Base-by-base conservation (phyloP, 2,329 filamentous ascomycete species). In the Parascedosporium putredinis region DNA sequence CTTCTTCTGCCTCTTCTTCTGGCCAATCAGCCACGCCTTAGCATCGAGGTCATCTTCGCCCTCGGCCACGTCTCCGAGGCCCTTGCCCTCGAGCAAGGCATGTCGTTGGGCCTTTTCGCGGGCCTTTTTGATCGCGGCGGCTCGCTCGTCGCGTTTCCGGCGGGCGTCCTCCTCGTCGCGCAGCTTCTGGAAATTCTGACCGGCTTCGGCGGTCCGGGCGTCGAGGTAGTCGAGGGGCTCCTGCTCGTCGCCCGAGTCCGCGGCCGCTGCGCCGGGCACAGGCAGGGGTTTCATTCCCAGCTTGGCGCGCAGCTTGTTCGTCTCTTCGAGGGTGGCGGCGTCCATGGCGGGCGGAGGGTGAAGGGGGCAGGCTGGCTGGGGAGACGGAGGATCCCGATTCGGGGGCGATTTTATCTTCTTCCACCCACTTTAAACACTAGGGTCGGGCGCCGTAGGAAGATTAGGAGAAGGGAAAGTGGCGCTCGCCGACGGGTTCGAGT, bases 1-100 rank as follows among this genome's bases (percentile, higher is more conserved):
- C 67, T 90, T 87, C 75, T 89, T 95, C 65, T 95, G 88, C 47
- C 90, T 78, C 72, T 95, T 97, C 75, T 95, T 97, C 64, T 91
- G 84, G 52, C 84, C 84, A 57, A 85, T 79, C 53, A 98, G 66
- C 93, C 93, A 98, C 1, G 86, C 75, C 63, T 86, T 86, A 12
- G 91, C 87, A 63, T 95, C 88, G 23, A 86, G 57, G 10, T 83
- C 81, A 3, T 70, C 78, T 10, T 42, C 47, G 5, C 72, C 78
- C 2, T 78, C 81, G 42, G 83, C 83, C 0, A 70, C 72, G 31
- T 97, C 93, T 45, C 86, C 93, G 2, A 98, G 70, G 1, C 90
- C 86, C 62, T 85, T 83, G 52, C 93, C 93, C 60, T 93, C 81
- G 9, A 98, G 71, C 54, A 84, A 78, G 12, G 82, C 74, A 60